Base-by-base conservation (phyloP, 306 rosid genomes). In the Fragaria vesca region DNA sequence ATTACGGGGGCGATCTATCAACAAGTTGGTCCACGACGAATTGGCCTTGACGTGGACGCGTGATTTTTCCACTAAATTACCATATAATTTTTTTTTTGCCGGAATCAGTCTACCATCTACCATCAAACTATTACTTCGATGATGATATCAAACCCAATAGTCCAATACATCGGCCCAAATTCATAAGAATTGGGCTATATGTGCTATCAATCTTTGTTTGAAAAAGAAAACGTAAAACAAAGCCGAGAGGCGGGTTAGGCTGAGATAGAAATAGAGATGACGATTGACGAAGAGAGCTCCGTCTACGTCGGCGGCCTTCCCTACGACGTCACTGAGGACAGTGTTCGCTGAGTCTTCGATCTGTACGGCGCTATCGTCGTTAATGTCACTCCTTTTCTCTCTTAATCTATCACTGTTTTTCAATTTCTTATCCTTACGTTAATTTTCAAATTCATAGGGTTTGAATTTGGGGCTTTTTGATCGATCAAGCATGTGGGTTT, bases 281-380 rank as follows among this genome's bases (percentile, higher is more conserved):
- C 97, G 46, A 74, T 90, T 9, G 94, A 92, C 89, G 97, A 94
- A 70, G 92, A 89, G 48, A 90, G 95, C 85, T 94, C 98, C 68
- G 86, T 94, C 4, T 92, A 92, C 72, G 90, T 90, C 2, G 97
- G 93, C 0, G 95, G 97, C 38, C 89, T 94, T 0, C 93, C 97
- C 36, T 89, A 87, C 91, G 96, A 89, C 70, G 85, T 92, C 45
- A 78, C 93, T 47, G 96, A 92, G 81, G 90, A 89, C 0, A 83
- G 85, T 32, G 77, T 90, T 32, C 89, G 93, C 79, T 77, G 85
- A 26, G 91, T 85, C 85, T 93, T 93, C 76, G 89, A 88, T 84
- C 69, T 84, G 38, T 95, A 92, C 85, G 99, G 99, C 12, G 85
- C 90, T 20, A 78, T 91, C 12, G 85, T 90, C 21, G 93, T 92